These are phyloP conservation scores for Colletotrichum phormii DNA, from an alignment of 2,329 filamentous ascomycete species.

Conservation along the genomic window DNA sequence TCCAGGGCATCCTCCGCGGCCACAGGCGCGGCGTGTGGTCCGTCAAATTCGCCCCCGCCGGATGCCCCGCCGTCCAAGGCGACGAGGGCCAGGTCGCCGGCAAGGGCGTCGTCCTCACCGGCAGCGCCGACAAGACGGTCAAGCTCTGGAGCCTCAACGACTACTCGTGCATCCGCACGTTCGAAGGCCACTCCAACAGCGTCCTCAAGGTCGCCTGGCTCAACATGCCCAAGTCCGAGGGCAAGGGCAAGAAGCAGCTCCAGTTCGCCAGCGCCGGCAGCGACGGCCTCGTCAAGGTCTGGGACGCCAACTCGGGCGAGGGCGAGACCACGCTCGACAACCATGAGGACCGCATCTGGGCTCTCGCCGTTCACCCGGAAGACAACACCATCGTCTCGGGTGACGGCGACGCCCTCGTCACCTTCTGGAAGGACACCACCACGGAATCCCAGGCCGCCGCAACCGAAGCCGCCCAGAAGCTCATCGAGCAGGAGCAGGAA, in stretches of 20 bases:
- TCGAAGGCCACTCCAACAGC: slow-evolving; percentile 96
- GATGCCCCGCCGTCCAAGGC: slow-evolving; percentile 78
- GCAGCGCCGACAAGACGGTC: slow-evolving; percentile 94
- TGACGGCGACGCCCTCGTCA: slow-evolving; percentile 90
- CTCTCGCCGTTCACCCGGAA: slow-evolving; percentile 77
- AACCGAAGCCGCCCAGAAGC: slow-evolving; percentile 78
- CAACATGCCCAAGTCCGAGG: slow-evolving; percentile 59
- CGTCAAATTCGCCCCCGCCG: slow-evolving; percentile 86
- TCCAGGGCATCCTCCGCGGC: slow-evolving; percentile 89
- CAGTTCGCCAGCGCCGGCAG: slow-evolving; percentile 89
- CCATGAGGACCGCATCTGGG: slow-evolving; percentile 96
- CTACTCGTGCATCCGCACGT: slow-evolving; percentile 92
- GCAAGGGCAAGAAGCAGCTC: slow-evolving; percentile 69
- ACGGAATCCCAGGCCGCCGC: slow-evolving; percentile 80
- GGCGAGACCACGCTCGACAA: slow-evolving; percentile 92
- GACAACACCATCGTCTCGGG: slow-evolving; percentile 86
- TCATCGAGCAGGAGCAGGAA: slow-evolving; percentile 94
- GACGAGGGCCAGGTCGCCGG: slow-evolving; percentile 79
- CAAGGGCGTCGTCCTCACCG: slow-evolving; percentile 87
- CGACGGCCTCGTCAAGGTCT: slow-evolving; percentile 96
- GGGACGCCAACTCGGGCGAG: slow-evolving; percentile 89
- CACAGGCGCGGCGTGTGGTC: slow-evolving; percentile 98
- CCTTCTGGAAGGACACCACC: slow-evolving; percentile 96
- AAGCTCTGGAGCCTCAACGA: slow-evolving; percentile 94
- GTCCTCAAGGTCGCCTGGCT: slow-evolving; percentile 96